These are phyloP conservation scores for Brachypodium distachyon DNA, from an alignment of 202 grass and related monocot genomes.

Conservation along the genomic window DNA sequence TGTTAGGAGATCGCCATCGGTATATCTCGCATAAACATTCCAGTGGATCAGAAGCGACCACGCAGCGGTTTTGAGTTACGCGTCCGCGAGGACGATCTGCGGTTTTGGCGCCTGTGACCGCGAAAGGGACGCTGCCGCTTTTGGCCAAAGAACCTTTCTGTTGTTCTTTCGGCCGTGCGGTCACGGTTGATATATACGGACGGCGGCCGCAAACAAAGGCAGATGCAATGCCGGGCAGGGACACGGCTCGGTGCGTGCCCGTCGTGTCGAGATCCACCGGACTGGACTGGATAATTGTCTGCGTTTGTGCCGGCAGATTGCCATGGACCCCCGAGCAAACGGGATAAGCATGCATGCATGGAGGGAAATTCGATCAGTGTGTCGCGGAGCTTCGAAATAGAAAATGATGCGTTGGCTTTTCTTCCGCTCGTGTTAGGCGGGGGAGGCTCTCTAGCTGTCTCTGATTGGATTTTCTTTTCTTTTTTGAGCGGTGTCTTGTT, in stretches of 20 bases:
- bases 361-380: background rate
- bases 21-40: slow-evolving; percentile 26
- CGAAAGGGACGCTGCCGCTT: slow-evolving; percentile 7
- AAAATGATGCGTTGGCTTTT: background rate
- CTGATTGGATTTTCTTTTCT: background rate
- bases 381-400: background rate
- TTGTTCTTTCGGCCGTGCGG: background rate
- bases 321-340: background rate
- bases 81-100: too few relatives aligned
- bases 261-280: background rate
- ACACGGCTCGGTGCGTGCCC: background rate
- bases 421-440: background rate
- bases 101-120: background rate
- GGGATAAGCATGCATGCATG: background rate
- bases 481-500: background rate
- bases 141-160: background rate
- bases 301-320: background rate
- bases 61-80: background rate
- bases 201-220: slow-evolving; percentile 3
- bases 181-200: background rate
- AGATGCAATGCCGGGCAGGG: background rate
- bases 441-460: too few relatives aligned
- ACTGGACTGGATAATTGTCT: background rate
- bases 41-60: slow-evolving; percentile 15
- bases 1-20: slow-evolving; percentile 40